Evolutionary conservation across 352 stramenopile species (phyloP).

Genomic region (Phytophthora pisi): DNA sequence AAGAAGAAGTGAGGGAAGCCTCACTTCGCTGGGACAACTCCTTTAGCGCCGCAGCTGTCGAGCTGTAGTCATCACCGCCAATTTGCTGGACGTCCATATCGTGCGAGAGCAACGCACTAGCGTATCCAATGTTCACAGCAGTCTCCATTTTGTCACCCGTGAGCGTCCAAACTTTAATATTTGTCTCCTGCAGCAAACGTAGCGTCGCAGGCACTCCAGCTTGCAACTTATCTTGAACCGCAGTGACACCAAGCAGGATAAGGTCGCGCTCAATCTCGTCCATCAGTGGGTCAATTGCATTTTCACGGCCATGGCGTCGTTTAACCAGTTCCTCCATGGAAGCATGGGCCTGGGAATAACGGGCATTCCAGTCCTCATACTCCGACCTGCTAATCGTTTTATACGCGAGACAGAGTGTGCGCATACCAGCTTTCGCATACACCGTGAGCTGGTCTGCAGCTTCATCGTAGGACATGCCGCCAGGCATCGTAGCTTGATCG

Average conservation of each 20-base stretch:
- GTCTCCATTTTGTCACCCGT: constrained; percentile 96
- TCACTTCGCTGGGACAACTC: constrained; percentile 46
- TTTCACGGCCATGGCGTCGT: constrained; percentile 57
- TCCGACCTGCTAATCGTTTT: constrained; percentile 55
- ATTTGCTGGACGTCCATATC: constrained; percentile 82
- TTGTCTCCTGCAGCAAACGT: constrained; percentile 79
- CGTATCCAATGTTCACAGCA: constrained; percentile 95
- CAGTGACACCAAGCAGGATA: constrained; percentile 85
- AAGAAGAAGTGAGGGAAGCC: constrained; percentile 8
- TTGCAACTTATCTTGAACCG: constrained; percentile 95
- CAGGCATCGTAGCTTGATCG: constrained; percentile 31
- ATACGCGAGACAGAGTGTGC: constrained; percentile 77
- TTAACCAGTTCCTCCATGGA: constrained; percentile 84
- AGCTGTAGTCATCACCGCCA: constrained; percentile 59
- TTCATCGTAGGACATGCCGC: constrained; percentile 30
- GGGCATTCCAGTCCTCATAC: constrained; percentile 67
- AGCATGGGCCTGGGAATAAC: constrained; percentile 55
- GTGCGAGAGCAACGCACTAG: constrained; percentile 82
- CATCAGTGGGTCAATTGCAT: constrained; percentile 79
- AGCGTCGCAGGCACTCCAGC: constrained; percentile 90
- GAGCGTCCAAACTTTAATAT: constrained; percentile 95
- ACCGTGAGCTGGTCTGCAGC: constrained; percentile 57
- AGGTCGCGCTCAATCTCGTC: constrained; percentile 87
- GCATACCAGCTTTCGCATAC: constrained; percentile 77
- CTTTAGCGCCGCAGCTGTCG: constrained; percentile 57